Percentiles rank a stretch among this genome's conserved stretches.
Conservation (phyloP, 2,329 filamentous ascomycete genomes). For the Pyricularia sp. region DNA sequence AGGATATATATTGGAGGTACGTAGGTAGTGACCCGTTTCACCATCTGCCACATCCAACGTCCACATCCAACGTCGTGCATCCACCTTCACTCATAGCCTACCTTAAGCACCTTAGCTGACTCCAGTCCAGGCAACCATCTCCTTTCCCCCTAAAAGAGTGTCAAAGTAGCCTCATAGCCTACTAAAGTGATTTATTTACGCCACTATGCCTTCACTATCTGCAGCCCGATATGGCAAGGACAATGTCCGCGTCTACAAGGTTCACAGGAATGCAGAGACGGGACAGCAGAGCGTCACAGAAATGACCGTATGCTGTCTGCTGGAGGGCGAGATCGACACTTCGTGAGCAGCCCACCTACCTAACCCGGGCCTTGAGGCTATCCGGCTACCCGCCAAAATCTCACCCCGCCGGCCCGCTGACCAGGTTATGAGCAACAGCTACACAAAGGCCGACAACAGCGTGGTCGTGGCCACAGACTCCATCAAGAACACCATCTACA, state of each 20-base stretch:
- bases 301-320: slow-evolving; percentile 86
- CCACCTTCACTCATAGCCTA: neutral
- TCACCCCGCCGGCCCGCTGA: neutral
- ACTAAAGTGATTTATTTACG: slow-evolving; percentile 8
- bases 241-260: slow-evolving; percentile 97
- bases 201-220: slow-evolving; percentile 43
- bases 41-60: neutral
- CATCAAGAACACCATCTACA: slow-evolving; percentile 96
- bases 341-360: slow-evolving; percentile 43
- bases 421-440: slow-evolving; percentile 41
- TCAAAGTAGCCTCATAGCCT: neutral
- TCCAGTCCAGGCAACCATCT: neutral
- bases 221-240: slow-evolving; percentile 83
- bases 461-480: slow-evolving; percentile 94
- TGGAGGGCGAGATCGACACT: slow-evolving; percentile 85
- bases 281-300: slow-evolving; percentile 81
- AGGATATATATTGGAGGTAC: neutral
- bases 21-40: neutral
- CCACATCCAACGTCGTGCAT: neutral
- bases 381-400: slow-evolving; percentile 9
- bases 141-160: neutral
- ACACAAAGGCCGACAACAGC: slow-evolving; percentile 89
- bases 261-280: slow-evolving; percentile 67
- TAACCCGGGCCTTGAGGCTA: neutral
- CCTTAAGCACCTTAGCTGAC: neutral